Conservation (phyloP, 257 asterid species). For the Solanum chmielewskii region DNA sequence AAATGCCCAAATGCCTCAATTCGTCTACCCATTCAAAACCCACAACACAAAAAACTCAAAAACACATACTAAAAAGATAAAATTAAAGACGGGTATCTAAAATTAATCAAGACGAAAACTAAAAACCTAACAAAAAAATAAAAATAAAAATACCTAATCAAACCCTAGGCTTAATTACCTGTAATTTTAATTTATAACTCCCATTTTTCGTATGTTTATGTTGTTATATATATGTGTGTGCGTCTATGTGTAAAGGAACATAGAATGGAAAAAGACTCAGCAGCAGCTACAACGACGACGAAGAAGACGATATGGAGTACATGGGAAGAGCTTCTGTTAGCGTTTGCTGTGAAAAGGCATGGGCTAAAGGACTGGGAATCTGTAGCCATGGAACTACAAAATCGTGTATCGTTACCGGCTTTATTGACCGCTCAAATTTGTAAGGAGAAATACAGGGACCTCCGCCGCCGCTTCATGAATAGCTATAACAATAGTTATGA, state of each 20-base stretch:
- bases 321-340: constrained; percentile 34
- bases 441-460: constrained; percentile 11
- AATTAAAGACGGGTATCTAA: neutral
- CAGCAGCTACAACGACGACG: neutral
- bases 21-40: neutral
- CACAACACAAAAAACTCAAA: neutral
- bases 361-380: constrained; percentile 32
- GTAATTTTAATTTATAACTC: neutral
- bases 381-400: constrained; percentile 31
- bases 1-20: neutral
- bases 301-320: constrained; percentile 19
- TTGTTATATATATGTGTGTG: neutral
- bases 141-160: neutral
- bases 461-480: constrained; percentile 18
- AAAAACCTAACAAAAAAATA: neutral
- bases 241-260: neutral
- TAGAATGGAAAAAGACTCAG: neutral
- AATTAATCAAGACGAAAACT: neutral
- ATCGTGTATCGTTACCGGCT: constrained; percentile 3
- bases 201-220: neutral
- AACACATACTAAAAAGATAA: neutral
- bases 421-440: constrained; percentile 20
- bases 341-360: constrained; percentile 33
- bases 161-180: neutral
- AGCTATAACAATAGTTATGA: neutral